Conservation (phyloP, 139 green algal genomes). For the Chlorella sp. region DNA sequence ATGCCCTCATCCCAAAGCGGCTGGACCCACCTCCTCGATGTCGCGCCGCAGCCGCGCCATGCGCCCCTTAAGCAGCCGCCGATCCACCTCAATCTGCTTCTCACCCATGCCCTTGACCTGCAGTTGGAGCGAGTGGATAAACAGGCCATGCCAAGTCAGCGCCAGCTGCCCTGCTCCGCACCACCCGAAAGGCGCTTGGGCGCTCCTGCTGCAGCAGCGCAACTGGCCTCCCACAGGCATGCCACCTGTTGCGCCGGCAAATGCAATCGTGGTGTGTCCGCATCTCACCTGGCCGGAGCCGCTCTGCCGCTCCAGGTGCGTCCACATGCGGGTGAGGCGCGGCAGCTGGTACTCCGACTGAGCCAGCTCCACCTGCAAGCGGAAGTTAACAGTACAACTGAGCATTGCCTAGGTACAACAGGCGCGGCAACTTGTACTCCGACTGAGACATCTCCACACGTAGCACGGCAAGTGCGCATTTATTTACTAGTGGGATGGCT, state of each 20-base stretch:
- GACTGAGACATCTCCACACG: neutral
- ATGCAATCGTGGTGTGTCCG: no score
- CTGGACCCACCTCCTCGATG: conserved; percentile 85
- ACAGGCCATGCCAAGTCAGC: no score
- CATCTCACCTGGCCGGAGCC: conserved; percentile 77
- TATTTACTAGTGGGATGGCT: no score
- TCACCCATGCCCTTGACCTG: conserved; percentile 89
- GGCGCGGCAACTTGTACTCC: neutral
- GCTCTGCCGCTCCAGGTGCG: conserved; percentile 93
- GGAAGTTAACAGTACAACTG: no score
- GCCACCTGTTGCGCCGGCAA: no score
- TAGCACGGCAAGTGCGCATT: no score
- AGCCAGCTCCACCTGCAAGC: conserved; percentile 89
- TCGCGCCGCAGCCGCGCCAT: conserved; percentile 66
- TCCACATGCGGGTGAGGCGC: conserved; percentile 97
- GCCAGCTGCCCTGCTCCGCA: no score
- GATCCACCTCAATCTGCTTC: conserved; percentile 99
- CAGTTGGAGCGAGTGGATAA: neutral
- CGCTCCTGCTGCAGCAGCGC: no score
- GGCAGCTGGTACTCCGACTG: conserved; percentile 97
- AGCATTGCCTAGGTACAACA: neutral
- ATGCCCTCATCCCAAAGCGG: no score
- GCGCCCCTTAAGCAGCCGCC: conserved; percentile 81
- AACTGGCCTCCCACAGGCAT: no score
- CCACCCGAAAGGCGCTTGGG: no score